These are phyloP conservation scores for Podospora pseudoanserina DNA, from an alignment of 495 filamentous ascomycete species.

Conservation along the genomic window DNA sequence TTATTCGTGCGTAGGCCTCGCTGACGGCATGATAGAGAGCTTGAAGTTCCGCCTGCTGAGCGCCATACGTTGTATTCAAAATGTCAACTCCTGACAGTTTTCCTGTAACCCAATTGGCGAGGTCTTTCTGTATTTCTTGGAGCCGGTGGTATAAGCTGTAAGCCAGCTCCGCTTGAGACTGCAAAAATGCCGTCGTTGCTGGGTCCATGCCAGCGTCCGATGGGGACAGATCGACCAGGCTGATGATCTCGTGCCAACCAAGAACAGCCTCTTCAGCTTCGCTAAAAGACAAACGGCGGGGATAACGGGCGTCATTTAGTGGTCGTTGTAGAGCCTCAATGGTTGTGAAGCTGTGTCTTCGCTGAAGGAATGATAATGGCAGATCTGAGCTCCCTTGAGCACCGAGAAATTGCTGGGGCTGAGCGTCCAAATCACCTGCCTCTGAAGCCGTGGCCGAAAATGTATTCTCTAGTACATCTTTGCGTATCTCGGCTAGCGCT, in stretches of 20 bases:
- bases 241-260: conserved; percentile 57
- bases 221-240: conserved; percentile 41
- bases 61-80: conserved; percentile 57
- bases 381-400: conserved; percentile 30
- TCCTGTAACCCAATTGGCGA: conserved; percentile 62
- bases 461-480: conserved; percentile 23
- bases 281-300: conserved; percentile 82
- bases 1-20: conserved; percentile 60
- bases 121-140: conserved; percentile 44
- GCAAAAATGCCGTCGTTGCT: conserved; percentile 4
- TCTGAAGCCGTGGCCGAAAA: conserved; percentile 42
- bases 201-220: conserved; percentile 22
- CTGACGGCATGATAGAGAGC: conserved; percentile 62
- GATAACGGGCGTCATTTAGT: conserved; percentile 59
- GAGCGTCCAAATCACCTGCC: conserved; percentile 43
- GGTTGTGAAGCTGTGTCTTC: conserved; percentile 48
- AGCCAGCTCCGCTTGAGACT: conserved; percentile 50
- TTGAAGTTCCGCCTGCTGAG: conserved; percentile 64
- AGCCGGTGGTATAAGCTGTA: conserved; percentile 55
- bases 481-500: conserved; percentile 22
- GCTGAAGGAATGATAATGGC: conserved; percentile 33
- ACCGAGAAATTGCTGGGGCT: conserved; percentile 36
- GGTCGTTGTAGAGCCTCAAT: conserved; percentile 30
- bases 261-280: conserved; percentile 83
- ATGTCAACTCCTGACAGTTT: conserved; percentile 60